A percentile compares a stretch with the other conserved stretches of the same genome.
These are phyloP conservation scores for Pseudocercospora ulei DNA, from an alignment of 2,329 filamentous ascomycete species.

Conservation along the genomic window DNA sequence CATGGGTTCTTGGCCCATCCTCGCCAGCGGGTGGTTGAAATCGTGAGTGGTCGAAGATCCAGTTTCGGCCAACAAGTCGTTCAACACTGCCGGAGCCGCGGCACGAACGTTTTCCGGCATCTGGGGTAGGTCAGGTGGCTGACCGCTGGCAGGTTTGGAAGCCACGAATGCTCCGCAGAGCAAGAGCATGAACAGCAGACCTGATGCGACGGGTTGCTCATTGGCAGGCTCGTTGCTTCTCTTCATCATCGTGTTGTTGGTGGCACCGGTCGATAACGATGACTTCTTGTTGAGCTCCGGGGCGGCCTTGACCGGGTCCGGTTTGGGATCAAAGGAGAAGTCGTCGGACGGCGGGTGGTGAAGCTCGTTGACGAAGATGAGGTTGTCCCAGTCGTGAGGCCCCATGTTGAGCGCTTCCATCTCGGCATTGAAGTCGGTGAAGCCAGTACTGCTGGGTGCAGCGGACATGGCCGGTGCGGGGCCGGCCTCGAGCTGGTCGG, in stretches of 20 bases:
- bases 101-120: constrained; percentile 73
- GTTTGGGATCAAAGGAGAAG: constrained; percentile 48
- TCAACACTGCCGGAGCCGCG: constrained; percentile 65
- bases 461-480: constrained; percentile 38
- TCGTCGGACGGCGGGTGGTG: constrained; percentile 33
- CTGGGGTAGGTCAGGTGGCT: constrained; percentile 60
- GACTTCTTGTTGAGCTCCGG: constrained; percentile 25
- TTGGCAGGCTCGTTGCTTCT: constrained; percentile 32
- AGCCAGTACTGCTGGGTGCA: constrained; percentile 51
- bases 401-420: constrained; percentile 74
- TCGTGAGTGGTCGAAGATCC: constrained; percentile 10
- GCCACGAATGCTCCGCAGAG: constrained; percentile 93
- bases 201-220: constrained; percentile 60
- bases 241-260: constrained; percentile 32
- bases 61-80: constrained; percentile 49
- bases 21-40: constrained; percentile 8
- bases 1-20: constrained; percentile 22
- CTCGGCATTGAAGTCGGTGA: constrained; percentile 62
- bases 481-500: constrained; percentile 54
- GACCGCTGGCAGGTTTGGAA: constrained; percentile 64
- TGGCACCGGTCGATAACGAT: constrained; percentile 9
- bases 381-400: constrained; percentile 65
- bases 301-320: constrained; percentile 21
- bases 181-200: constrained; percentile 86
- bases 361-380: constrained; percentile 58